Conservation (phyloP, 306 rosid genomes). For the Prunus mume region DNA sequence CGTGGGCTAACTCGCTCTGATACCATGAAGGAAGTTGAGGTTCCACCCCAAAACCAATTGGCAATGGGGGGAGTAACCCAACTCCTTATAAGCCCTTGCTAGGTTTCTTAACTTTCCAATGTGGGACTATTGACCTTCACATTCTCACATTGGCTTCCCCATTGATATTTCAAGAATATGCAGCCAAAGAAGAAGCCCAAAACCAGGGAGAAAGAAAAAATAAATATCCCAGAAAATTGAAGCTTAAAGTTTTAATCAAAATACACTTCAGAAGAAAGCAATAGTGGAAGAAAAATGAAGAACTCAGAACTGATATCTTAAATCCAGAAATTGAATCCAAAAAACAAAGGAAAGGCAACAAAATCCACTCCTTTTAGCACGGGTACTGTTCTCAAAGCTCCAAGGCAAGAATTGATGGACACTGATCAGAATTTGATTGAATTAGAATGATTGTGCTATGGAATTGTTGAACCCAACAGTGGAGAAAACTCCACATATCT, state of each 20-base stretch:
- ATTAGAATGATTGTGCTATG: background rate
- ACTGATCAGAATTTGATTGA: background rate
- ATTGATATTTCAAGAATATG: slow-evolving; percentile 26
- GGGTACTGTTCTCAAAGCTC: background rate
- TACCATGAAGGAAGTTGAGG: too few relatives aligned
- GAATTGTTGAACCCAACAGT: background rate
- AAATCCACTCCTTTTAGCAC: slow-evolving; percentile 1
- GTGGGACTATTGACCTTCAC: too few relatives aligned
- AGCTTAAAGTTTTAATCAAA: slow-evolving; percentile 3
- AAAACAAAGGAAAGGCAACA: background rate
- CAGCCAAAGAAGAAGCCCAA: slow-evolving; percentile 1
- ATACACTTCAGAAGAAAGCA: slow-evolving; percentile 2
- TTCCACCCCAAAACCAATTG: too few relatives aligned
- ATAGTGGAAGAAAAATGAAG: background rate
- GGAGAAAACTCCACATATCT: too few relatives aligned
- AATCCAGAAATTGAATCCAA: background rate
- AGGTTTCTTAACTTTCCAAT: too few relatives aligned
- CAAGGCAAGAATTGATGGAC: slow-evolving; percentile 5
- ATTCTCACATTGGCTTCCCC: slow-evolving; percentile 45
- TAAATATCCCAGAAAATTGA: background rate
- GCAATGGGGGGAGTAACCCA: too few relatives aligned
- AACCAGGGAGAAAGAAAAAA: slow-evolving; percentile 4
- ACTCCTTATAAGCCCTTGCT: too few relatives aligned
- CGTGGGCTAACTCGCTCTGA: too few relatives aligned
- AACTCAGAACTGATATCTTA: background rate